phyloP scores from a whole-genome alignment of 371 early-diverging fungal species.

The Apophysomyces variabilis region DNA sequence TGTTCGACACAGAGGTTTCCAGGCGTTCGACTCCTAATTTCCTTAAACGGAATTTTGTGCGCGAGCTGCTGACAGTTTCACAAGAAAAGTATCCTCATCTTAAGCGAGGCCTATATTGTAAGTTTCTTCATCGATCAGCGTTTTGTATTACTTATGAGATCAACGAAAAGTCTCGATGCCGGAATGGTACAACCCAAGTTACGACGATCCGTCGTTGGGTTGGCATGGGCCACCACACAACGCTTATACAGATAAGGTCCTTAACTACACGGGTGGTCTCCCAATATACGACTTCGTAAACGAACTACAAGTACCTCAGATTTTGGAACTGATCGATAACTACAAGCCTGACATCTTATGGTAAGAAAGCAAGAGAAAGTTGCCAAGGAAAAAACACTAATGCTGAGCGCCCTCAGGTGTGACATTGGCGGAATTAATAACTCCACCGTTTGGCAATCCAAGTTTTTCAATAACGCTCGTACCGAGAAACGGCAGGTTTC shows the following conservation, averaged over 20 bases:
- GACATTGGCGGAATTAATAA: conserved; percentile 51
- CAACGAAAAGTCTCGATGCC: conserved; percentile 39
- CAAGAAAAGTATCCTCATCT: conserved; percentile 33
- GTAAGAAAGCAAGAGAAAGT: conserved; percentile 14
- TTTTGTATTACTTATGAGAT: background rate
- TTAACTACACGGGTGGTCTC: conserved; percentile 32
- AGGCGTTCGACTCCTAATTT: conserved; percentile 29
- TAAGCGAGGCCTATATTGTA: conserved; percentile 45
- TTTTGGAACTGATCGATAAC: conserved; percentile 31
- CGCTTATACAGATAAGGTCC: conserved; percentile 24
- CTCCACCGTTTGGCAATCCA: conserved; percentile 34
- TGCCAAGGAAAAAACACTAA: background rate
- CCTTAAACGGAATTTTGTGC: conserved; percentile 35
- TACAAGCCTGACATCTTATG: conserved; percentile 42
- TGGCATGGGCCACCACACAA: conserved; percentile 41
- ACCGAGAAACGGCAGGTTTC: conserved; percentile 19
- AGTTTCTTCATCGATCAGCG: conserved; percentile 7
- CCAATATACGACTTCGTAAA: conserved; percentile 37
- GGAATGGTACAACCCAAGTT: conserved; percentile 47
- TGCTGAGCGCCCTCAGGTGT: conserved; percentile 17
- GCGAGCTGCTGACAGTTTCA: conserved; percentile 28
- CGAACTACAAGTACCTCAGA: conserved; percentile 42
- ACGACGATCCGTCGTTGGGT: conserved; percentile 27
- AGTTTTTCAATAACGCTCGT: conserved; percentile 31
- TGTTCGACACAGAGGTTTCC: conserved; percentile 39